phyloP scores from a whole-genome alignment of 805 yeast genomes.

The Torulaspora indica region DNA sequence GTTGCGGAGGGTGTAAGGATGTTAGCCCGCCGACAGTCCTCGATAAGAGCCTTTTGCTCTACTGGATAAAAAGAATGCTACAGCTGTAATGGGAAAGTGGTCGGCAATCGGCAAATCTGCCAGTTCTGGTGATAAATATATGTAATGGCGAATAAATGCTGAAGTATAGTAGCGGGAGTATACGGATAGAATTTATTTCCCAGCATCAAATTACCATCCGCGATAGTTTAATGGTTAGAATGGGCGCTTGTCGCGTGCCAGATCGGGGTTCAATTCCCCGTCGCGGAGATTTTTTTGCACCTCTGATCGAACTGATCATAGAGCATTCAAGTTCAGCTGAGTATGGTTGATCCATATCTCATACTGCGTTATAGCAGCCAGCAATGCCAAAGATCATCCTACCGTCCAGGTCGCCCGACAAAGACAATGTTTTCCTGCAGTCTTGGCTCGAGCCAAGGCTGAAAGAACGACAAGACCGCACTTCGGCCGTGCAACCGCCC shows the following conservation, averaged over 20 bases:
- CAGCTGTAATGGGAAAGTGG: too few relatives aligned
- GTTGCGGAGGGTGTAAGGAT: background rate
- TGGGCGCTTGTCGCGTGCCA: slow-evolving; percentile 30
- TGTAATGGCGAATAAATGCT: too few relatives aligned
- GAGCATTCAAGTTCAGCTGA: too few relatives aligned
- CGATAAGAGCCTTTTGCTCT: background rate
- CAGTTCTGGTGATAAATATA: too few relatives aligned
- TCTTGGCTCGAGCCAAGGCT: slow-evolving; percentile 24
- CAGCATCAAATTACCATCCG: slow-evolving; percentile 17
- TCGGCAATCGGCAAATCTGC: too few relatives aligned
- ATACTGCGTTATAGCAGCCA: too few relatives aligned
- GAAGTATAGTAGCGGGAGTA: too few relatives aligned
- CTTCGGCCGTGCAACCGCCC: slow-evolving; percentile 4
- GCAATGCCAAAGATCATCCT: slow-evolving; percentile 23
- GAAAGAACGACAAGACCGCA: background rate
- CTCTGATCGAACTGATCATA: too few relatives aligned
- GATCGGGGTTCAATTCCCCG: slow-evolving; percentile 32
- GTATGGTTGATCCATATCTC: too few relatives aligned
- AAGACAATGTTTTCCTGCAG: slow-evolving; percentile 25
- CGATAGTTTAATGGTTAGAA: slow-evolving; percentile 32
- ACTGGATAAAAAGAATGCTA: too few relatives aligned
- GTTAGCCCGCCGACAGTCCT: background rate
- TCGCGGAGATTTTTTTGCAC: slow-evolving; percentile 23
- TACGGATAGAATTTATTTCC: background rate
- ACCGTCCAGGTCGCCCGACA: slow-evolving; percentile 13